A percentile compares a stretch with the other conserved stretches of the same genome.
Conservation (phyloP, 208 protist species). For the Crithidia sp. region DNA sequence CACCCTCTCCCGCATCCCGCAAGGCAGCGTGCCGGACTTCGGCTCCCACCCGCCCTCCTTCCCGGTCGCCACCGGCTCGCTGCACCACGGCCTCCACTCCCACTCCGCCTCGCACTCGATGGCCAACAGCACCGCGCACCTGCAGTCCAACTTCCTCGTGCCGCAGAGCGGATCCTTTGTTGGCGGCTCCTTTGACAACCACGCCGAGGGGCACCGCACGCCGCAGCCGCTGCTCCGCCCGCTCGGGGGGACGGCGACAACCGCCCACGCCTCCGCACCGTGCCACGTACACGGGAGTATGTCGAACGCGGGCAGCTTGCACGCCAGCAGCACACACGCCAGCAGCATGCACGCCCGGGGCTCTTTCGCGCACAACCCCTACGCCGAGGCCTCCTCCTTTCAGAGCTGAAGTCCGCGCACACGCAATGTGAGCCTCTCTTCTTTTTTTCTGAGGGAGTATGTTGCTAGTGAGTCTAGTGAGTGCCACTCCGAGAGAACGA, state of each 20-base stretch:
- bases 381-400: slow-evolving; percentile 64
- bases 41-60: slow-evolving; percentile 16
- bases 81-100: slow-evolving; percentile 10
- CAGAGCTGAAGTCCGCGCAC: slow-evolving; percentile 26
- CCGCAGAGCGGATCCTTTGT: slow-evolving; percentile 25
- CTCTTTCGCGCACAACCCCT: slow-evolving; percentile 76
- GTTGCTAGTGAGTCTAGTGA: background rate
- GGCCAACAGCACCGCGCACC: background rate
- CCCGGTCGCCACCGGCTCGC: slow-evolving; percentile 11
- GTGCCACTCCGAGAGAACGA: background rate
- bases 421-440: background rate
- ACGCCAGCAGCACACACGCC: slow-evolving; percentile 6
- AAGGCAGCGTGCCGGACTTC: slow-evolving; percentile 32
- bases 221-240: slow-evolving; percentile 38
- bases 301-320: slow-evolving; percentile 14
- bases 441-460: background rate
- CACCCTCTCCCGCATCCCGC: slow-evolving; percentile 14
- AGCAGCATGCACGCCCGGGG: slow-evolving; percentile 23
- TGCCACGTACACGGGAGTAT: slow-evolving; percentile 10
- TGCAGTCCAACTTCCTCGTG: slow-evolving; percentile 16
- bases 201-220: background rate
- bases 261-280: background rate
- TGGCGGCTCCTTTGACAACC: slow-evolving; percentile 13
- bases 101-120: slow-evolving; percentile 19
- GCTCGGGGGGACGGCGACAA: slow-evolving; percentile 4